Base-by-base conservation (phyloP, 352 stramenopile species). In the Pythium aquatile region DNA sequence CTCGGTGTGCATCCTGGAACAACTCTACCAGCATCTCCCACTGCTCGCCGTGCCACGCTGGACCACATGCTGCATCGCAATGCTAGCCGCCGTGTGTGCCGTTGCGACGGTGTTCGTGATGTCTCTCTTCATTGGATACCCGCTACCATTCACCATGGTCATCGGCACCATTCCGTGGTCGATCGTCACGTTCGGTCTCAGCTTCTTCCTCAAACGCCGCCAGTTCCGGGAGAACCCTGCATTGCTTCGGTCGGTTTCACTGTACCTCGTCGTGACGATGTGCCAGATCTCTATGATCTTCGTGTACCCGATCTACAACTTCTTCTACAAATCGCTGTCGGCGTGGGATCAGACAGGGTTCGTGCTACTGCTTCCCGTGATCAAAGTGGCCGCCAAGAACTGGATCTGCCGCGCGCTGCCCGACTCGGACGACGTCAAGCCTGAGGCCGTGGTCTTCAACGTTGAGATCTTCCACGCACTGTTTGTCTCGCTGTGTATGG, bases 341-440 rank as follows among this genome's bases (percentile, higher is more conserved):
- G 39, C 44, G 0, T 37, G 26, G 4, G 2, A 60, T 32, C 66
- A 77, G 47, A 74, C 55, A 11, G 35, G 35, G 3, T 55, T 57
- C 42, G 35, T 65, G 3, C n/a, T 77, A n/a, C 2, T 86, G 8
- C 65, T 86, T 9, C 74, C 71, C 7, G 46, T 81, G 30, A 65
- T 84, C 24, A 86, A 86, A 51, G 60, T 86, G 24, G 40, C 52
- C 79, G 82, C 53, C 14, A 40, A 40, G 35, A 78, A 81, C 57
- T 67, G 70, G 56, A 75, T 85, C 33, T 70, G 69, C 56, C 42
- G 56, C 35, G 20, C 60, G 55, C 55, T 73, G 10, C 13, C 5
- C 5, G 64, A 65, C 33, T 55, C 20, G 6, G 67, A 78, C 47
- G 73, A 77, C 29, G 53, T 52, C 14, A 84, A 72, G 16, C 70